These are phyloP conservation scores for Tylopilus rubrobrunneus DNA, from an alignment of 768 basidiomycete species.

Conservation along the genomic window DNA sequence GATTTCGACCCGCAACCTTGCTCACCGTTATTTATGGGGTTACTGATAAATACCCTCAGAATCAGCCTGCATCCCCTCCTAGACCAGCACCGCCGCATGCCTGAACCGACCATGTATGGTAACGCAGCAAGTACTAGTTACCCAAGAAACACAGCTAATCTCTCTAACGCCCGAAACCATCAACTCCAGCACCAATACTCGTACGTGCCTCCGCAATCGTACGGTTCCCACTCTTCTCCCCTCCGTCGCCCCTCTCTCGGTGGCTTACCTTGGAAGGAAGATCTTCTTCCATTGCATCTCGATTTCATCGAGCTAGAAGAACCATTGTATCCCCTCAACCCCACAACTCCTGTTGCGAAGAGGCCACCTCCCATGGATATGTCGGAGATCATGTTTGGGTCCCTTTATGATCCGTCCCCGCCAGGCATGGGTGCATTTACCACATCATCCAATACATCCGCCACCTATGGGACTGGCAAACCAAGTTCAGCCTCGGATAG, in stretches of 20 bases:
- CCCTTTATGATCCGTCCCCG: slow-evolving; percentile 50
- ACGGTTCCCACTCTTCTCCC: slow-evolving; percentile 38
- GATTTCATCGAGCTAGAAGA: slow-evolving; percentile 39
- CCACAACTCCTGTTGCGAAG: slow-evolving; percentile 47
- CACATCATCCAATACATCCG: slow-evolving; percentile 44
- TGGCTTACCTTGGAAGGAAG: slow-evolving; percentile 30
- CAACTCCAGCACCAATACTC: slow-evolving; percentile 41
- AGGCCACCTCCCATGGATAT: slow-evolving; percentile 31
- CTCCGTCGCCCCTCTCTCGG: slow-evolving; percentile 46
- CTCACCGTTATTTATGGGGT: slow-evolving; percentile 40
- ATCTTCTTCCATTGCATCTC: slow-evolving; percentile 32
- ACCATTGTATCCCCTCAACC: slow-evolving; percentile 52
- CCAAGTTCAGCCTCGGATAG: slow-evolving; percentile 39
- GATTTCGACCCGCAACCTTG: slow-evolving; percentile 20
- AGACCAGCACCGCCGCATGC: slow-evolving; percentile 61
- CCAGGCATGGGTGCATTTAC: slow-evolving; percentile 60
- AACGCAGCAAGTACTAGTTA: slow-evolving; percentile 37
- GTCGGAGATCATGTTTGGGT: slow-evolving; percentile 37
- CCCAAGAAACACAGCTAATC: slow-evolving; percentile 31
- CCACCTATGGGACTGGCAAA: slow-evolving; percentile 17
- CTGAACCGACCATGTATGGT: slow-evolving; percentile 54
- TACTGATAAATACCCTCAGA: slow-evolving; percentile 33
- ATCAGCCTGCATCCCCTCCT: slow-evolving; percentile 33
- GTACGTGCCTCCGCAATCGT: slow-evolving; percentile 32
- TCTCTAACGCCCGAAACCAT: slow-evolving; percentile 34